Evolutionary conservation across 139 green algal species (phyloP).

Genomic region (Tetradesmus lagerheimii): DNA sequence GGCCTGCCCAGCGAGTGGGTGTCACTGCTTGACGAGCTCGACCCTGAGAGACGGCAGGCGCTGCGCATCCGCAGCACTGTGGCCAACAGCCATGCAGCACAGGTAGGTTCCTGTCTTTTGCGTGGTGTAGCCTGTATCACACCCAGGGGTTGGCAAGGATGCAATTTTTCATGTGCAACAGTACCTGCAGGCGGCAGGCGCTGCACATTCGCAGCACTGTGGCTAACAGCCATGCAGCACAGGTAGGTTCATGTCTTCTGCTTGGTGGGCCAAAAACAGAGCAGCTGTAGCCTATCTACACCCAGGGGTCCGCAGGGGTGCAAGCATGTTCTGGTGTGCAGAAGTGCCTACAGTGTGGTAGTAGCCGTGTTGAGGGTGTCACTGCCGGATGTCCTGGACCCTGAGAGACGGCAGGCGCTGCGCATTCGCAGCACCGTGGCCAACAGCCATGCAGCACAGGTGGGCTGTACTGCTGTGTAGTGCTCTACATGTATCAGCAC

Average conservation of each 20-base stretch:
- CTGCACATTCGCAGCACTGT: too few species aligned
- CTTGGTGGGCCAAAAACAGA: too few species aligned
- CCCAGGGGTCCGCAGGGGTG: too few species aligned
- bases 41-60: constrained; percentile 79
- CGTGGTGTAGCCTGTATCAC: too few species aligned
- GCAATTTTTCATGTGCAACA: too few species aligned
- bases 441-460: neutral
- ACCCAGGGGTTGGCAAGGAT: too few species aligned
- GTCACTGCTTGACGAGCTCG: constrained; percentile 68
- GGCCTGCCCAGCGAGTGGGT: constrained; percentile 82
- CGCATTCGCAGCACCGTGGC: constrained; percentile 1
- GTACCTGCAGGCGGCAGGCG: too few species aligned
- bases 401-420: constrained; percentile 73
- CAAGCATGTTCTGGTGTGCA: too few species aligned
- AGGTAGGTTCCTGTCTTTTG: neutral
- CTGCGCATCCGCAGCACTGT: constrained; percentile 23
- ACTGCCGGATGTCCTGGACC: constrained; percentile 73
- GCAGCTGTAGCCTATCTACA: too few species aligned
- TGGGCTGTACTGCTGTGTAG: constrained; percentile 60
- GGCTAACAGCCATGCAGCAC: too few species aligned
- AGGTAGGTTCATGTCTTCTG: neutral
- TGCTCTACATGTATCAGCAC: too few species aligned
- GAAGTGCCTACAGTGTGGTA: too few species aligned
- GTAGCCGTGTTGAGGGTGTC: constrained; percentile 78
- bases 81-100: constrained; percentile 5